Base-by-base conservation (phyloP, 352 stramenopile genomes). In the Phytopythium mirpurense region DNA sequence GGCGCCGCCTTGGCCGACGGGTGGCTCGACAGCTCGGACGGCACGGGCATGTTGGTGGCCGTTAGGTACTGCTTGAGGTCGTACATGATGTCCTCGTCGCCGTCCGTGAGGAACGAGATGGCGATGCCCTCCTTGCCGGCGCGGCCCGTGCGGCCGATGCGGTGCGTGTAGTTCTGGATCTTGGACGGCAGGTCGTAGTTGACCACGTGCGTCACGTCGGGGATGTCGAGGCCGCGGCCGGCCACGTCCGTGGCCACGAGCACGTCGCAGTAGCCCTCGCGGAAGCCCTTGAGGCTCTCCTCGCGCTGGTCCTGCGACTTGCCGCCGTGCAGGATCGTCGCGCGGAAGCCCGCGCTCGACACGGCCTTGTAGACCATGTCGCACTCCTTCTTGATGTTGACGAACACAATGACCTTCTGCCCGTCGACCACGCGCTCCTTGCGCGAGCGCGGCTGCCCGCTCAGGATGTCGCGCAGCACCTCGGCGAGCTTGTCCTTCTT, bases 371-470 rank as follows among this genome's bases (percentile, higher is more conserved):
- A 87, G n/a, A 99, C 85, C n/a, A 88, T 72, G 63, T 99, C 97
- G 49, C 93, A 97, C 59, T 96, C 85, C 64, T 98, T 98, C 86
- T 99, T 99, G 62, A 98, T 93, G 72, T 99, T 99, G 55, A 99
- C 97, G 72, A 99, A 99, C n/a, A 99, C 95, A 54, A 99, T 99
- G 41, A 98, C 86, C 75, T 99, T 98, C 27, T 96, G 78, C 2
- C 85, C 72, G 23, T 95, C 82, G 2, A 81, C 70, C 6, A 74
- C 61, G 26, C 83, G 81, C 57, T 91, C 79, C 56, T 90, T 92
- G 44, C 79, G 70, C 5, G 74, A 86, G 5, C 71, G 65, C 18
- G 57, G 60, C 54, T 86, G 75, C 29, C 72, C 74, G 51, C 84
- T 86, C 3, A 91, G 58, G 40, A 98, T 83, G 16, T 96, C 80